Evolutionary conservation across 257 asterid genomes (phyloP).

Genomic region (Craterostigma plantagineum): DNA sequence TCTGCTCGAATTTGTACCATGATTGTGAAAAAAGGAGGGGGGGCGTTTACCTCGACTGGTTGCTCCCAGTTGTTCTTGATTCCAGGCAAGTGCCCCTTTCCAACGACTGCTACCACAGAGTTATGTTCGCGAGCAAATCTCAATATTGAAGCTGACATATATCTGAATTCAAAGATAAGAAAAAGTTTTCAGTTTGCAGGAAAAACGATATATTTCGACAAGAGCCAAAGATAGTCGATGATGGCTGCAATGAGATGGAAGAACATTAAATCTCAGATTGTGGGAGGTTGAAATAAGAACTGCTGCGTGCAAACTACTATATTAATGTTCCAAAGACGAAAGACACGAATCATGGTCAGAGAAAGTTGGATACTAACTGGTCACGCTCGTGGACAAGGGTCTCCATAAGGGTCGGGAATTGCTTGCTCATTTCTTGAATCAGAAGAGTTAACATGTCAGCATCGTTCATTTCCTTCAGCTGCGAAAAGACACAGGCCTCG

Average conservation of each 20-base stretch:
- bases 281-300: too few species aligned
- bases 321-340: too few species aligned
- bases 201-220: too few species aligned
- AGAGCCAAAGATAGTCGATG: too few species aligned
- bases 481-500: conserved; percentile 12
- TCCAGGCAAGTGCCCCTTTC: conserved; percentile 81
- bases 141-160: conserved; percentile 57
- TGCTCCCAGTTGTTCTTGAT: conserved; percentile 69
- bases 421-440: conserved; percentile 91
- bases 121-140: conserved; percentile 60
- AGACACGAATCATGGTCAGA: too few species aligned
- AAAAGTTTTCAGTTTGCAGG: too few species aligned
- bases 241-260: too few species aligned
- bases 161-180: conserved; percentile 23
- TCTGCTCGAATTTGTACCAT: too few species aligned
- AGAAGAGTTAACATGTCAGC: conserved; percentile 77
- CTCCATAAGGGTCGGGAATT: conserved; percentile 84
- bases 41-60: conserved; percentile 47
- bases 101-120: conserved; percentile 89
- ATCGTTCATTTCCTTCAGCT: conserved; percentile 96
- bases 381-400: conserved; percentile 91
- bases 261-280: too few species aligned
- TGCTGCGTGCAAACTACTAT: too few species aligned
- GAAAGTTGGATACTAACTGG: conserved; percentile 30
- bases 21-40: background rate